Conservation (phyloP, 1,284 basidiomycete species). For the Ceratobasidium sp. region DNA sequence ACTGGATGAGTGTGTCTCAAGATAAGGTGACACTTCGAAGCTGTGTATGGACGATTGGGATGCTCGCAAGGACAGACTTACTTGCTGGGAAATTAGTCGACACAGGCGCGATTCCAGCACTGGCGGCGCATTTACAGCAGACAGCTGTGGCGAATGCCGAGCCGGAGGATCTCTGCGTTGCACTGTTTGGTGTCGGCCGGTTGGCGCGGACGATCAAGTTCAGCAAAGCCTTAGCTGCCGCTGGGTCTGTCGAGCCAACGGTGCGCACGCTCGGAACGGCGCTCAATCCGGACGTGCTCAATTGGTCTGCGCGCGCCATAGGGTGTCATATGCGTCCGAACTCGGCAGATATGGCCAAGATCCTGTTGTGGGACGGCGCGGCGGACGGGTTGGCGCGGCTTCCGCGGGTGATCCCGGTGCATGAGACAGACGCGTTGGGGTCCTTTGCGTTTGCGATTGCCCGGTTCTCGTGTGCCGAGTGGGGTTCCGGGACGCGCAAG, state of each 20-base stretch:
- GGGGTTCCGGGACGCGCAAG: slow-evolving; percentile 44
- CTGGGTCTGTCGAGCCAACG: slow-evolving; percentile 42
- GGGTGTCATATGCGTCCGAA: slow-evolving; percentile 46
- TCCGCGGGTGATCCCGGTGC: slow-evolving; percentile 37
- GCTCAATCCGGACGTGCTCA: slow-evolving; percentile 43
- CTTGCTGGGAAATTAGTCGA: slow-evolving; percentile 28
- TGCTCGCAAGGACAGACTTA: slow-evolving; percentile 18
- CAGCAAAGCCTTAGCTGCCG: slow-evolving; percentile 42
- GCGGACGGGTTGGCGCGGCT: slow-evolving; percentile 44
- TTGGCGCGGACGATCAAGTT: slow-evolving; percentile 45
- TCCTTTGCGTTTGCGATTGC: slow-evolving; percentile 46
- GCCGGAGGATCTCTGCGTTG: slow-evolving; percentile 26
- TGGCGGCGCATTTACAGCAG: slow-evolving; percentile 10
- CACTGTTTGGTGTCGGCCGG: slow-evolving; percentile 41
- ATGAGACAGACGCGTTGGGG: slow-evolving; percentile 41
- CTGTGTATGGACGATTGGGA: slow-evolving; percentile 29
- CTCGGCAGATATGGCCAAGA: slow-evolving; percentile 45
- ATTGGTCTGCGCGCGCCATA: slow-evolving; percentile 44
- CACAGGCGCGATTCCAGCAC: slow-evolving; percentile 8
- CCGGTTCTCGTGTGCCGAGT: slow-evolving; percentile 43
- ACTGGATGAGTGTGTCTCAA: slow-evolving; percentile 27
- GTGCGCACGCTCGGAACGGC: slow-evolving; percentile 33
- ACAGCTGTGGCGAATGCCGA: slow-evolving; percentile 3
- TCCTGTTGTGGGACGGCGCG: slow-evolving; percentile 43
- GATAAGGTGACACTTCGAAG: slow-evolving; percentile 21